Evolutionary conservation across 306 rosid genomes (phyloP).

Genomic region (Fragaria iinumae): DNA sequence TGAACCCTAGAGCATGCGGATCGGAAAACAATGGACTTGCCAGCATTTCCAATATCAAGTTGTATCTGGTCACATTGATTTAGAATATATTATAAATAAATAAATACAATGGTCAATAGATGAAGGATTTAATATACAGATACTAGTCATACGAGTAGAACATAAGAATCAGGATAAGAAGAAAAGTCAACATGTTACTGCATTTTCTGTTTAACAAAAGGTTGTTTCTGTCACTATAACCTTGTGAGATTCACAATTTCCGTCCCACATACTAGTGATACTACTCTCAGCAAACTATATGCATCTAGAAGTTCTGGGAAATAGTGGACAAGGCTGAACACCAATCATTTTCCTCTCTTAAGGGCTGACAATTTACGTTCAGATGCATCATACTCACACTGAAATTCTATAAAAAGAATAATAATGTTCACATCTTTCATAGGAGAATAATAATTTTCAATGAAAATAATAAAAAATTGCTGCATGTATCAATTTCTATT

Average conservation of each 20-base stretch:
- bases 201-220: background rate
- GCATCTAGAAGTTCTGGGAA: background rate
- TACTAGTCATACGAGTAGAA: background rate
- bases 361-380: background rate
- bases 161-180: background rate
- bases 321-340: background rate
- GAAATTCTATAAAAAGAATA: background rate
- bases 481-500: background rate
- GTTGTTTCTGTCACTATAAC: background rate
- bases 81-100: background rate
- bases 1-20: slow-evolving; percentile 67
- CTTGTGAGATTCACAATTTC: background rate
- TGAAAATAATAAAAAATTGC: background rate
- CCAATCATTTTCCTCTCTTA: background rate
- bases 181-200: background rate
- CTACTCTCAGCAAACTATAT: background rate
- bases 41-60: slow-evolving; percentile 68
- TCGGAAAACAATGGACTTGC: slow-evolving; percentile 58
- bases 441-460: background rate
- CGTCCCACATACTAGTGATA: background rate
- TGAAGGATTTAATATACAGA: slow-evolving; percentile 2
- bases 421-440: background rate
- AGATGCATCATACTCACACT: background rate
- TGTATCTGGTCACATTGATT: slow-evolving; percentile 52
- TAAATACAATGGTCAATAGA: slow-evolving; percentile 21